These are phyloP conservation scores for Trichophyton rubrum DNA, from an alignment of 2,329 filamentous ascomycete species.

Conservation along the genomic window DNA sequence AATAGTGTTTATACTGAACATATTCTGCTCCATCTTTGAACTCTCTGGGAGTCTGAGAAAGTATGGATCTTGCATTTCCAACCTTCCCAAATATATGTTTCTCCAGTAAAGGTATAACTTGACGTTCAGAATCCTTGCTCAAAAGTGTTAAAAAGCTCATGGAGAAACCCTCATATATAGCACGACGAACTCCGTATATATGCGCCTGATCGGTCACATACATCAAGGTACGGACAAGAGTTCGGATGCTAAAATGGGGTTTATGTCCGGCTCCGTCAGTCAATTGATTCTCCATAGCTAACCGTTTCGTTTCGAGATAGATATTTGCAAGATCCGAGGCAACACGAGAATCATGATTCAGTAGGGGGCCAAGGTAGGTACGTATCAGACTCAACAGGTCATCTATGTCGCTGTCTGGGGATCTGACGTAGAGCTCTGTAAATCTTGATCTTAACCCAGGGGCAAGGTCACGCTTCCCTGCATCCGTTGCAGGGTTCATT, in stretches of 20 bases:
- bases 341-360: constrained; percentile 58
- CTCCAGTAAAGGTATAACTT: constrained; percentile 67
- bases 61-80: constrained; percentile 56
- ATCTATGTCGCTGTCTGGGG: constrained; percentile 73
- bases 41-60: constrained; percentile 64
- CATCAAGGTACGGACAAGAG: constrained; percentile 74
- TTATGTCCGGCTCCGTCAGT: constrained; percentile 94
- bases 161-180: constrained; percentile 86
- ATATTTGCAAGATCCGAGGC: constrained; percentile 71
- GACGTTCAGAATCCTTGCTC: constrained; percentile 64
- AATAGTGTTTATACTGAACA: constrained; percentile 79
- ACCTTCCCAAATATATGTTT: constrained; percentile 64
- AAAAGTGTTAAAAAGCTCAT: constrained; percentile 96
- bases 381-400: constrained; percentile 81
- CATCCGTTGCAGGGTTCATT: constrained; percentile 97
- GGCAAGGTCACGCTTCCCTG: constrained; percentile 88
- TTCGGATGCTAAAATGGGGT: constrained; percentile 92
- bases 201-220: constrained; percentile 79
- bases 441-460: constrained; percentile 82
- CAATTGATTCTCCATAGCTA: constrained; percentile 68
- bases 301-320: constrained; percentile 74
- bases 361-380: constrained; percentile 65
- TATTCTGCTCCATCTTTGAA: constrained; percentile 66
- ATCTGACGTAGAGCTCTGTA: constrained; percentile 87
- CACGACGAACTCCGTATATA: constrained; percentile 70